A percentile compares a stretch with the other conserved stretches of the same genome.
These are phyloP conservation scores for Penicillium sp. DNA, from an alignment of 2,329 filamentous ascomycete species.

Conservation along the genomic window DNA sequence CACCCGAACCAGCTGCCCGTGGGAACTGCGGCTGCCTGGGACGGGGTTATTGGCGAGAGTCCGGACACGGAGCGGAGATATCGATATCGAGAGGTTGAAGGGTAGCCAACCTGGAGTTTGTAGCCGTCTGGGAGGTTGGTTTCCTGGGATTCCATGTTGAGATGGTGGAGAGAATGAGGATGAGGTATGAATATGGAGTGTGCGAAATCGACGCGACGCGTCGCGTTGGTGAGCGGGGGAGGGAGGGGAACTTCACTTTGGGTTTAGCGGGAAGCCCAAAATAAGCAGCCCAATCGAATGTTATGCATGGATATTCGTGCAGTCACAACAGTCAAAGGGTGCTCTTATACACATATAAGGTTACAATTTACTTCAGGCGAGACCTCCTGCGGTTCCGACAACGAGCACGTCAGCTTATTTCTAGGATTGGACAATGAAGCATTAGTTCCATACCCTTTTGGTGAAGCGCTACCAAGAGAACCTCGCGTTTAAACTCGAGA, in stretches of 20 bases:
- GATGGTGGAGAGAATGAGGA: not conserved
- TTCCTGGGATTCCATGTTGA: not conserved
- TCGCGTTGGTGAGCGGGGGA: not conserved
- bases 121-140: conserved; percentile 38
- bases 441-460: not conserved
- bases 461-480: not conserved
- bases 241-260: not conserved
- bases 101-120: conserved; percentile 38
- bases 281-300: not conserved
- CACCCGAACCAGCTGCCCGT: conserved; percentile 30
- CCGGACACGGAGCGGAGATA: conserved; percentile 41
- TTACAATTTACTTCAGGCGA: not conserved
- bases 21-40: conserved; percentile 37
- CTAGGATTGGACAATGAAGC: not conserved
- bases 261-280: not conserved
- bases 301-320: not conserved
- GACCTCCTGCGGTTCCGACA: too few species aligned
- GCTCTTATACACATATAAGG: too few species aligned
- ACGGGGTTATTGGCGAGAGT: conserved; percentile 39
- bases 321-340: not conserved
- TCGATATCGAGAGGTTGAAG: conserved; percentile 39
- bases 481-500: not conserved
- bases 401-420: not conserved
- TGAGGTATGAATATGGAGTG: not conserved
- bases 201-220: not conserved